Conservation (phyloP, 805 yeast genomes). For the Candida dajiaensis region DNA sequence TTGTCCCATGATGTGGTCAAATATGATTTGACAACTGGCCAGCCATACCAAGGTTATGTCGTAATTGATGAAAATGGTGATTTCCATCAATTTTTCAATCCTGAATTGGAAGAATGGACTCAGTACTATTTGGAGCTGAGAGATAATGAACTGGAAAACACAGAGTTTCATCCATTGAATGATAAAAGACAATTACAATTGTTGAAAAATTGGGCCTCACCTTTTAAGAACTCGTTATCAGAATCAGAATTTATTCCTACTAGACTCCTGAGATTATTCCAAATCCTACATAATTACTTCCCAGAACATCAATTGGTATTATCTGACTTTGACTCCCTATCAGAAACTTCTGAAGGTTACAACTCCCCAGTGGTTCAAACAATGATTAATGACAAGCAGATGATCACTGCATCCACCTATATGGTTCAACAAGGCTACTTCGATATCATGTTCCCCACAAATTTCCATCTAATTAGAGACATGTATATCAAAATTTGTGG, state of each 20-base stretch:
- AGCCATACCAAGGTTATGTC: slow-evolving; percentile 75
- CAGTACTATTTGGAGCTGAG: slow-evolving; percentile 46
- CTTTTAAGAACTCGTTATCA: slow-evolving; percentile 60
- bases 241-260: slow-evolving; percentile 80
- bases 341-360: slow-evolving; percentile 49
- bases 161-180: slow-evolving; percentile 51
- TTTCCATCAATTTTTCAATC: slow-evolving; percentile 64
- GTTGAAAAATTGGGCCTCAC: slow-evolving; percentile 47
- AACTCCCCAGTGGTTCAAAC: slow-evolving; percentile 81
- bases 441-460: slow-evolving; percentile 84
- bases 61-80: slow-evolving; percentile 68
- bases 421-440: slow-evolving; percentile 84
- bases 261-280: slow-evolving; percentile 57
- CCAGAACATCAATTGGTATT: slow-evolving; percentile 73
- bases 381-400: slow-evolving; percentile 48
- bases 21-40: slow-evolving; percentile 60
- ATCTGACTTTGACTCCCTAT: slow-evolving; percentile 52
- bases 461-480: slow-evolving; percentile 56
- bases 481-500: slow-evolving; percentile 62
- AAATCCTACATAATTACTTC: slow-evolving; percentile 54
- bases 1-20: slow-evolving; percentile 77
- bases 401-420: slow-evolving; percentile 66
- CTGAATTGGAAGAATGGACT: slow-evolving; percentile 53
- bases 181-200: slow-evolving; percentile 37
- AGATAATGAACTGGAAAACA: slow-evolving; percentile 12